Evolutionary conservation across 495 filamentous ascomycete genomes (phyloP), one percentile per base, ranked within the genome.

Genomic region (Astrothelium subdiscretum): DNA sequence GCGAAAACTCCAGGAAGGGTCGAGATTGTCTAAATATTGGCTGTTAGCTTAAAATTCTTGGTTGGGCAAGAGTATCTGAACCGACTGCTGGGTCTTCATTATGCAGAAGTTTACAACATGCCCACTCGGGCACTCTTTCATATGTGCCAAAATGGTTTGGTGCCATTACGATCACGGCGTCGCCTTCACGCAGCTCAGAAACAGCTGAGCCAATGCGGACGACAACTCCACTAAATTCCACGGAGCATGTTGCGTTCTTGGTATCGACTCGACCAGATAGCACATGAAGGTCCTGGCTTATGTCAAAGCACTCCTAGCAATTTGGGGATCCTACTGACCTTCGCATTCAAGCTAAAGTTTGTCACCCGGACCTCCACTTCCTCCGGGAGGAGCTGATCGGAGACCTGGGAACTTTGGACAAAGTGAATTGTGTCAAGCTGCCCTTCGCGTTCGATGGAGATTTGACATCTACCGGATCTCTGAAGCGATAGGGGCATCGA

Each of bases 1-100:
- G 66, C 31, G 63, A 72, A 80, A 0, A 76, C 79, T 1, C 63
- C 42, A 8, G 75, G 75, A 38, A 83, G 70, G 0, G 76, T 76
- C 0, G 79, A 75, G 0, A 75, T n/a, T n/a, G n/a, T n/a, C n/a
- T n/a, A n/a, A n/a, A n/a, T n/a, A n/a, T n/a, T n/a, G n/a, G n/a
- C n/a, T n/a, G n/a, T n/a, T n/a, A n/a, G n/a, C n/a, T n/a, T n/a
- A n/a, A n/a, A n/a, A n/a, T n/a, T n/a, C n/a, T n/a, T n/a, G n/a
- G n/a, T n/a, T n/a, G n/a, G n/a, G n/a, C n/a, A n/a, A n/a, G n/a
- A n/a, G n/a, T n/a, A n/a, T n/a, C n/a, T n/a, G n/a, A n/a, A n/a
- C n/a, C n/a, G 26, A 75, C 75, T n/a, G 5, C 20, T 10, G 20
- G 20, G 42, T 48, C 42, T 20, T 48, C 42, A 48, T 48, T 48